Evolutionary conservation across 2,329 filamentous ascomycete species (phyloP).

Genomic region (Dothideomycetidae sp.): DNA sequence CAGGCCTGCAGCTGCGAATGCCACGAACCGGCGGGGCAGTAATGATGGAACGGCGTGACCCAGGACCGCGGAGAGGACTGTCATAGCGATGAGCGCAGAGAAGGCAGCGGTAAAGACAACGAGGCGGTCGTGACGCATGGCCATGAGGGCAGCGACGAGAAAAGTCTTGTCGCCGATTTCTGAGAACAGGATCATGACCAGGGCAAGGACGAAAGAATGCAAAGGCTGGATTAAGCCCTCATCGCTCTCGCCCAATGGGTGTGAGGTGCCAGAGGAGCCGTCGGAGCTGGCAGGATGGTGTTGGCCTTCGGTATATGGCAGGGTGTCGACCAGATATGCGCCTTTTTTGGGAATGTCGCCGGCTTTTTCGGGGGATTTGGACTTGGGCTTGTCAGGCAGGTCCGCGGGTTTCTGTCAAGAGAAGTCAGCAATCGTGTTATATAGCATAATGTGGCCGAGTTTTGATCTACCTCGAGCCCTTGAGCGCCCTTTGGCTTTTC

Average conservation of each 20-base stretch:
- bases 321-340: conserved; percentile 17
- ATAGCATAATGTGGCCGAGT: conserved; percentile 26
- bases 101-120: conserved; percentile 95
- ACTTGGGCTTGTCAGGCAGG: conserved; percentile 4
- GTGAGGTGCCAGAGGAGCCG: not conserved
- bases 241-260: conserved; percentile 27
- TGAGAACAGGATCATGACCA: conserved; percentile 69
- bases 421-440: conserved; percentile 19
- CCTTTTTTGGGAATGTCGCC: conserved; percentile 2
- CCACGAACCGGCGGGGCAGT: conserved; percentile 81
- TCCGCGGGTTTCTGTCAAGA: conserved; percentile 10
- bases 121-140: conserved; percentile 90
- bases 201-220: conserved; percentile 44
- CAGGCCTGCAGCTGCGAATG: conserved; percentile 66
- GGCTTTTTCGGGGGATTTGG: not conserved
- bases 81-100: conserved; percentile 83
- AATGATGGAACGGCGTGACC: conserved; percentile 85
- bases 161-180: conserved; percentile 99
- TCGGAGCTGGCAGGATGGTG: conserved; percentile 21
- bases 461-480: conserved; percentile 41
- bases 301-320: conserved; percentile 26
- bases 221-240: conserved; percentile 54
- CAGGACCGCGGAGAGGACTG: conserved; percentile 77
- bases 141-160: conserved; percentile 92
- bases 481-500: conserved; percentile 24